Base-by-base conservation (phyloP, 2,329 filamentous ascomycete species). In the Fusarium dlaminii region DNA sequence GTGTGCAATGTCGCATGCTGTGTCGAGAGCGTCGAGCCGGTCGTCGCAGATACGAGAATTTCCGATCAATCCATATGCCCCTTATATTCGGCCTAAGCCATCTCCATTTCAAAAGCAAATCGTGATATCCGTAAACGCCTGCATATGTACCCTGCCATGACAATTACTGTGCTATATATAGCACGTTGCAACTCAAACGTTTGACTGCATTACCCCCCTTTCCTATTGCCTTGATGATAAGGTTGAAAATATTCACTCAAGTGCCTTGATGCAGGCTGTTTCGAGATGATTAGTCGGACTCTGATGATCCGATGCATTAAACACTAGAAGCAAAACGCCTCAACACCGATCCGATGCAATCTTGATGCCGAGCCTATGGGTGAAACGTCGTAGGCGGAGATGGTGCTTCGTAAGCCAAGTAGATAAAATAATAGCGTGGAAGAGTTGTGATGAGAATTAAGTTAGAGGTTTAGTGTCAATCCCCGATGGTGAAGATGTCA, bases 291-390 rank as follows among this genome's bases (percentile, higher is more conserved):
- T 78, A 78, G 73, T 70, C 54, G 57, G 69, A 62, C 62, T 62
- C 27, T 43, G 24, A 49, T 67, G 22, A 63, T 72, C 72, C 73
- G 62, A 63, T 63, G 43, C 59, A 73, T 72, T 70, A 70, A 63
- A 64, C 60, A 64, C 39, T 74, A 61, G 71, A 74, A 77, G 60
- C 65, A 72, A 78, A 77, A 77, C 70, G 65, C 76, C 75, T 60
- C 62, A 79, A 82, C 80, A 78, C 80, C 80, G 59, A 71, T 80
- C 64, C 60, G 73, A 82, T 82, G 80, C 79, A 78, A 73, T 80
- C 70, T 79, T 79, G 59, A 79, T 80, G 77, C 77, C 68, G 77
- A 73, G 70, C 66, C 72, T 69, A 72, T 67, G 66, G 63, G 56
- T 55, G 70, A 66, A 66, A 66, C 58, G 67, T 75, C 57, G 66